These are phyloP conservation scores for Linnemannia elongata DNA, from an alignment of 192 early-diverging fungal genomes.

Conservation along the genomic window DNA sequence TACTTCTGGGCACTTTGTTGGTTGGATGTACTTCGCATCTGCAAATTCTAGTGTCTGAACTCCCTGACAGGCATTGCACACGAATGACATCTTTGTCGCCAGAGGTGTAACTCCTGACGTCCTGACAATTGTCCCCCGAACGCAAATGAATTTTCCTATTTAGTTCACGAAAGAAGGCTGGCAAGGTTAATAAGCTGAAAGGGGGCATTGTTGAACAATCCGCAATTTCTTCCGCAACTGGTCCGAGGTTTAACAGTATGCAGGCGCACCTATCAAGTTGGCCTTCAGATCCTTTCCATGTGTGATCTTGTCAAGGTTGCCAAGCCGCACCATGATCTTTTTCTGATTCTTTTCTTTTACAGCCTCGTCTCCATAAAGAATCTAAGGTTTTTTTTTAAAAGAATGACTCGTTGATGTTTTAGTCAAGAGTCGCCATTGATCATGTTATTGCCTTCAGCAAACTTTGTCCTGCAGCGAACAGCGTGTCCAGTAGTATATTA, in stretches of 20 bases:
- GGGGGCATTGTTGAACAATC: neutral
- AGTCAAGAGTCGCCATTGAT: neutral
- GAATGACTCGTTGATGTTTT: neutral
- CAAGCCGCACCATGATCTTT: constrained; percentile 25
- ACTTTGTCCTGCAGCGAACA: too few relatives aligned
- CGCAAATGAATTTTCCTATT: constrained; percentile 72
- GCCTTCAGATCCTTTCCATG: constrained; percentile 77
- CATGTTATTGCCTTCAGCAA: too few relatives aligned
- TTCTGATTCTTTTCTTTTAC: constrained; percentile 14
- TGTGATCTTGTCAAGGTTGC: constrained; percentile 32
- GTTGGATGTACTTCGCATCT: constrained; percentile 75
- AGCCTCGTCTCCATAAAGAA: constrained; percentile 24
- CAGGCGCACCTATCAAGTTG: constrained; percentile 72
- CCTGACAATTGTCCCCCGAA: constrained; percentile 86
- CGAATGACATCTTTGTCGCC: constrained; percentile 73
- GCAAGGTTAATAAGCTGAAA: neutral
- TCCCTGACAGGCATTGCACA: constrained; percentile 70
- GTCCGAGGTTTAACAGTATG: neutral
- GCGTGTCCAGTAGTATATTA: neutral
- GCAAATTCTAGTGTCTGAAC: constrained; percentile 69
- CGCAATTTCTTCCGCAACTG: neutral
- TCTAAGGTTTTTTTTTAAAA: neutral
- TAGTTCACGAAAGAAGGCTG: neutral
- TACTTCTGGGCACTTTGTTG: constrained; percentile 68
- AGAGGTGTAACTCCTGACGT: constrained; percentile 80